Base-by-base conservation (phyloP, 202 grass and related monocot species). In the Musa balbisiana region DNA sequence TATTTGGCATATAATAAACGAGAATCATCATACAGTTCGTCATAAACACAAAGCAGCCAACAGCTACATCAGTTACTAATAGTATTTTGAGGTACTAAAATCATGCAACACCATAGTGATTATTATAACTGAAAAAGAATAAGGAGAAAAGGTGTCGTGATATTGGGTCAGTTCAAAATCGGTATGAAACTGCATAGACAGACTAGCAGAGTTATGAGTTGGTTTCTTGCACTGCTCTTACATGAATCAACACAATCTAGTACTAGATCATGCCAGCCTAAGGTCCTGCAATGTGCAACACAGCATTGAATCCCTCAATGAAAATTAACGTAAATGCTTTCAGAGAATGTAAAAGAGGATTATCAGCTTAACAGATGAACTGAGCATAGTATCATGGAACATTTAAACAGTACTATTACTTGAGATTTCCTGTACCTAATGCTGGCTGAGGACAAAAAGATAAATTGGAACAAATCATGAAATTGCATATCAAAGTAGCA, bases 1-100 rank as follows among this genome's bases (percentile, higher is more conserved):
- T 68, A 43, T 77, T 59, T 78, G 78, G 53, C 2, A 71, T 58
- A 82, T 78, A 79, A 79, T 4, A 67, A 62, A 17, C 5, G 56
- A 62, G 33, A 43, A 43, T 43, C 33, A 43, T 43, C 33, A 43
- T 43, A 43, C 33, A 43, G 33, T 43, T 43, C 33, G 5, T 4
- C 33, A 43, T 43, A 43, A 43, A 43, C 33, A 43, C 33, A 43
- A 43, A 43, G 33, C 33, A 43, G 33, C 4, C 33, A 6, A 43
- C 33, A 43, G 33, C 33, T 43, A 43, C 33, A 43, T 43, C 33
- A 43, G 33, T 43, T 43, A 43, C 33, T 43, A 43, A 43, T 43
- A 43, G 33, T 43, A 43, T 43, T 43, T 43, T 43, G 33, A 43
- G 33, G 33, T 43, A 6, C 33, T 43, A 43, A 43, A 43, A 43